Percentiles rank a stretch among this genome's conserved stretches.
Evolutionary conservation across 805 yeast species (phyloP).

Genomic region (Jamesozyma jinghongensis): DNA sequence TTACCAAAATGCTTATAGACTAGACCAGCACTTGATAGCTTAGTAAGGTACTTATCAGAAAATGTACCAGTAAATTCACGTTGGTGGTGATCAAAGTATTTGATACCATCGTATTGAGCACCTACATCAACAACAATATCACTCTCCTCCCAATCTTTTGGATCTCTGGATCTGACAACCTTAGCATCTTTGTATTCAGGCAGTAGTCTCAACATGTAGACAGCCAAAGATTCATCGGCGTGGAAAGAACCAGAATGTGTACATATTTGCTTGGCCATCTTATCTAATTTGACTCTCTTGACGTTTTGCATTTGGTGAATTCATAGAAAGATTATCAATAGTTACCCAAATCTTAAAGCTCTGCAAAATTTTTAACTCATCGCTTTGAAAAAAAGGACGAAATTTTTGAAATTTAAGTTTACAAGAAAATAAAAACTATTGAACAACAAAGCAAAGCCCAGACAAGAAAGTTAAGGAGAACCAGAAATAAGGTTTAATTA

Average conservation of each 20-base stretch:
- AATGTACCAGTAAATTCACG: slow-evolving; percentile 79
- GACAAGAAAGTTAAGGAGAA: no score
- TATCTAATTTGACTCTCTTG: slow-evolving; percentile 16
- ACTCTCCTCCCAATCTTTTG: slow-evolving; percentile 70
- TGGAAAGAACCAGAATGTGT: slow-evolving; percentile 93
- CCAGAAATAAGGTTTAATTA: no score
- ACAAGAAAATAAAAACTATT: not conserved
- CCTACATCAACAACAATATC: slow-evolving; percentile 94
- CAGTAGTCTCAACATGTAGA: slow-evolving; percentile 65
- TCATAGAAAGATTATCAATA: no score
- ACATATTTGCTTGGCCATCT: slow-evolving; percentile 48
- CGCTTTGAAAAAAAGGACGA: slow-evolving; percentile 1
- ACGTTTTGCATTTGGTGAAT: slow-evolving; percentile 3
- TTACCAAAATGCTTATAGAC: slow-evolving; percentile 81
- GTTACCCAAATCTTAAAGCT: no score
- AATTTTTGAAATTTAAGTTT: no score
- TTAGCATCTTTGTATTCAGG: slow-evolving; percentile 60
- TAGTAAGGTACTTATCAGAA: slow-evolving; percentile 53
- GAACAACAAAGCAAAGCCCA: not conserved
- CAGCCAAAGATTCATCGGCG: slow-evolving; percentile 95
- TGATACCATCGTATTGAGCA: slow-evolving; percentile 67
- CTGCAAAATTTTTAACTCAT: no score
- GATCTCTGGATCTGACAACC: slow-evolving; percentile 76
- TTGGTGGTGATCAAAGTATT: slow-evolving; percentile 94
- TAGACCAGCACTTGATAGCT: slow-evolving; percentile 88